These are phyloP conservation scores for Auxenochlorella pyrenoidosa DNA, from an alignment of 139 green algal genomes.

Conservation along the genomic window DNA sequence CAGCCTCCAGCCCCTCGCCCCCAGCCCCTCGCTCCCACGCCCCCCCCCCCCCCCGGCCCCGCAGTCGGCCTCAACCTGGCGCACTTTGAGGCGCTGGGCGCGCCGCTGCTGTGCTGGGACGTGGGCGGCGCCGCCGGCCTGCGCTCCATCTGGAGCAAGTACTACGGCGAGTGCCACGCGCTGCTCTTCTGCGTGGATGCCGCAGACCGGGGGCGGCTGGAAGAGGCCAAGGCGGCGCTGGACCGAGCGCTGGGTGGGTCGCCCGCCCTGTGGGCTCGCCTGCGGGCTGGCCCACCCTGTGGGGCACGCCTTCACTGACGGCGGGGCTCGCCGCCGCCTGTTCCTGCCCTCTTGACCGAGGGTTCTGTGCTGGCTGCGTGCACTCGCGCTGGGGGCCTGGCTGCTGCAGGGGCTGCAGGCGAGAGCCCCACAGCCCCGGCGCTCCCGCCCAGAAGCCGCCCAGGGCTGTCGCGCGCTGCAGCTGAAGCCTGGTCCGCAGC, in stretches of 20 bases:
- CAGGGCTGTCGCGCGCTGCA: too few species aligned
- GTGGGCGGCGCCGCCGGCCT: constrained; percentile 85
- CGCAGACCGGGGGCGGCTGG: constrained; percentile 55
- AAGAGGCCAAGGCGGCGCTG: constrained; percentile 71
- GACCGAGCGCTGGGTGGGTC: constrained; percentile 71
- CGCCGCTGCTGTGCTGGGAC: constrained; percentile 93
- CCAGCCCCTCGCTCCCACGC: too few species aligned
- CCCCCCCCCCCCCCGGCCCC: too few species aligned
- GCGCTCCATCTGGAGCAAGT: constrained; percentile 97
- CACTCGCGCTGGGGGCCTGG: neutral
- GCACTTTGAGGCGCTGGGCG: constrained; percentile 46
- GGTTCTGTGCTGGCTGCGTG: too few species aligned
- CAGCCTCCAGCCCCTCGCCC: too few species aligned
- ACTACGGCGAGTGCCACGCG: constrained; percentile 93
- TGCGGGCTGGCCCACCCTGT: too few species aligned
- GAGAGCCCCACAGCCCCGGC: too few species aligned
- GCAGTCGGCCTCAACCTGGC: constrained; percentile 77
- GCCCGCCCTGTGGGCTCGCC: too few species aligned
- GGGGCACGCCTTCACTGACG: too few species aligned
- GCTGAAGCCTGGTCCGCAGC: too few species aligned
- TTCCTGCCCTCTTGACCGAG: neutral
- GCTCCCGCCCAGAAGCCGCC: too few species aligned
- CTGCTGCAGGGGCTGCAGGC: neutral
- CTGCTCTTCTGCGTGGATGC: constrained; percentile 93
- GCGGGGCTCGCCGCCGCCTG: too few species aligned